phyloP scores from a whole-genome alignment of 305 asterid genomes.

The Fraxinus ornus region DNA sequence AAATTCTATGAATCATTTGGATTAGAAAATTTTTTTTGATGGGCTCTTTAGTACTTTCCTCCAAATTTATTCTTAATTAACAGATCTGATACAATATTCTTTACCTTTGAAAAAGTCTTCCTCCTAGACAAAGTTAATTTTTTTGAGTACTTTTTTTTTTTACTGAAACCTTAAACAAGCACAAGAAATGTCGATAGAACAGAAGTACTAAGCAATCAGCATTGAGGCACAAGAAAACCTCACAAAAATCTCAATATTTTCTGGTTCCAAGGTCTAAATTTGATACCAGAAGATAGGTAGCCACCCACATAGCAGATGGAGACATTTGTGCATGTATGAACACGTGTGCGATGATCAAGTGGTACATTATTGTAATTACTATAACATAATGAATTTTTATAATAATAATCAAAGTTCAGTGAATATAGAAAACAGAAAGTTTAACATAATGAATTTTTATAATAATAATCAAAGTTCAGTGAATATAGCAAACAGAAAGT shows the following conservation, averaged over 20 bases:
- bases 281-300: background rate
- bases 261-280: background rate
- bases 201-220: background rate
- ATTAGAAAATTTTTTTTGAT: background rate
- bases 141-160: background rate
- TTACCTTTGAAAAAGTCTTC: background rate
- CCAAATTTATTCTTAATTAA: background rate
- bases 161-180: background rate
- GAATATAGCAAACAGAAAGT: background rate
- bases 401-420: background rate
- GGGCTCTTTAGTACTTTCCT: background rate
- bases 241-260: background rate
- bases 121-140: background rate
- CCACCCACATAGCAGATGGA: background rate
- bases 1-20: background rate
- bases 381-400: background rate
- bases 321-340: background rate
- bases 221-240: background rate
- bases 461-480: background rate
- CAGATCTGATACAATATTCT: background rate
- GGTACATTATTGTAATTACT: background rate
- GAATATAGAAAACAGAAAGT: background rate
- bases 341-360: background rate
- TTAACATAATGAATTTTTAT: background rate
- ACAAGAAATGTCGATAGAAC: background rate